Conservation (phyloP, 2,329 filamentous ascomycete species). For the Hypoxylon sp. region DNA sequence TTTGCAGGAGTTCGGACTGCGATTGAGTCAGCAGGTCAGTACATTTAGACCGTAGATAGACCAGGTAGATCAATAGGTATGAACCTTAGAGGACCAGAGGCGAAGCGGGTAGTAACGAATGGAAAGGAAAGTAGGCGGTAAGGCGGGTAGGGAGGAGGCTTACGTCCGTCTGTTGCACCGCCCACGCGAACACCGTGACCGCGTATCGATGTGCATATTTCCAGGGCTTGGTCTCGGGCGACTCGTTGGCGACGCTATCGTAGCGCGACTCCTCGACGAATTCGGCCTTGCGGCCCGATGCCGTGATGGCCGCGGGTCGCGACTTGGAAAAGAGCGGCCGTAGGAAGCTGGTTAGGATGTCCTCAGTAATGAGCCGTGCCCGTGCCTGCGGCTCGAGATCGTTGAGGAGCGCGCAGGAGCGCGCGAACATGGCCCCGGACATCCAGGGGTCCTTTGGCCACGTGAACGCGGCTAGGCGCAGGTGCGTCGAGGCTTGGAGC, state of each 20-base stretch:
- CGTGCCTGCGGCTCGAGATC: conserved; percentile 3
- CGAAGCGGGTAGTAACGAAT: conserved; percentile 9
- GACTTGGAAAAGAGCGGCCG: conserved; percentile 74
- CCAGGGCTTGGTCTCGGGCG: conserved; percentile 67
- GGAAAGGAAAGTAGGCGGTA: conserved; percentile 1
- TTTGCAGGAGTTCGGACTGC: conserved; percentile 57
- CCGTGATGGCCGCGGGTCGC: conserved; percentile 65
- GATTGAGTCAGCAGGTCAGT: conserved; percentile 45
- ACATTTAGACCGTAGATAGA: no score
- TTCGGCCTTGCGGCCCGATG: conserved; percentile 66
- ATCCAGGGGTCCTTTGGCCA: conserved; percentile 46
- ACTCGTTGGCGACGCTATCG: conserved; percentile 51
- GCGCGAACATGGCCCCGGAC: conserved; percentile 22
- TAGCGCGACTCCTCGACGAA: conserved; percentile 57
- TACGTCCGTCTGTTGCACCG: conserved; percentile 64
- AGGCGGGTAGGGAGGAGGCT: no score
- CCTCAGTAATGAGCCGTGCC: conserved; percentile 60
- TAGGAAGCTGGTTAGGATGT: conserved; percentile 71
- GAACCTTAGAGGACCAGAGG: no score
- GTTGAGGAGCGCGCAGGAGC: conserved; percentile 35
- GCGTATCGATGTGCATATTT: conserved; percentile 65
- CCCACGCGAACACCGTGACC: conserved; percentile 71
- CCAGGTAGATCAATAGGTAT: no score
- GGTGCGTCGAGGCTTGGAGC: conserved; percentile 43
- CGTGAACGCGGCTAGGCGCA: conserved; percentile 50